Evolutionary conservation across 2,329 filamentous ascomycete genomes (phyloP).

Genomic region (Pyrenophora tritici-repentis): DNA sequence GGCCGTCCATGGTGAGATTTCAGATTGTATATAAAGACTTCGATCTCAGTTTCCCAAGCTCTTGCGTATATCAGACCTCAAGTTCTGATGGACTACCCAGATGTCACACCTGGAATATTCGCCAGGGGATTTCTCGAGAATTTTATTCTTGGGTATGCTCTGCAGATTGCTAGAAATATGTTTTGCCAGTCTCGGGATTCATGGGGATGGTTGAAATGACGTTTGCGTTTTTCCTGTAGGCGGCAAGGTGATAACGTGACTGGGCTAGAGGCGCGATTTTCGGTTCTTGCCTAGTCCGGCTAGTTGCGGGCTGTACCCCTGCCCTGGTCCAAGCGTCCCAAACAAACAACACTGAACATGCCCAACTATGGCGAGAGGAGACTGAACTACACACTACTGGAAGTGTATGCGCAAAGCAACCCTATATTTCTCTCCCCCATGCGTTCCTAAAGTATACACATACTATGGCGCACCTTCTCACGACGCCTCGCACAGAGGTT

Average conservation of each 20-base stretch:
- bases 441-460: conserved; percentile 27
- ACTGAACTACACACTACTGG: conserved; percentile 8
- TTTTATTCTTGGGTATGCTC: not conserved
- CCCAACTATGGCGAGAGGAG: conserved; percentile 13
- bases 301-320: conserved; percentile 12
- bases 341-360: conserved; percentile 26
- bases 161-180: not conserved
- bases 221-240: conserved; percentile 4
- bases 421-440: conserved; percentile 37
- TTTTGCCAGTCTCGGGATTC: no score
- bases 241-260: conserved; percentile 30
- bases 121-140: no score
- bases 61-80: not conserved
- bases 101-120: no score
- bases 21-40: not conserved
- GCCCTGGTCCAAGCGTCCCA: conserved; percentile 19
- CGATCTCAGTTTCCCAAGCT: not conserved
- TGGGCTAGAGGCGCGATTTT: conserved; percentile 16
- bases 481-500: conserved; percentile 83
- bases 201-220: not conserved
- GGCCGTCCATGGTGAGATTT: conserved; percentile 37
- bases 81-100: no score
- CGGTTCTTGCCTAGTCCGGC: conserved; percentile 20
- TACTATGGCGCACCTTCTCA: conserved; percentile 62
- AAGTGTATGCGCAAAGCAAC: conserved; percentile 20